A percentile compares a stretch with the other conserved stretches of the same genome.
These are phyloP conservation scores for Penicillium roqueforti DNA, from an alignment of 495 filamentous ascomycete genomes.

Conservation along the genomic window DNA sequence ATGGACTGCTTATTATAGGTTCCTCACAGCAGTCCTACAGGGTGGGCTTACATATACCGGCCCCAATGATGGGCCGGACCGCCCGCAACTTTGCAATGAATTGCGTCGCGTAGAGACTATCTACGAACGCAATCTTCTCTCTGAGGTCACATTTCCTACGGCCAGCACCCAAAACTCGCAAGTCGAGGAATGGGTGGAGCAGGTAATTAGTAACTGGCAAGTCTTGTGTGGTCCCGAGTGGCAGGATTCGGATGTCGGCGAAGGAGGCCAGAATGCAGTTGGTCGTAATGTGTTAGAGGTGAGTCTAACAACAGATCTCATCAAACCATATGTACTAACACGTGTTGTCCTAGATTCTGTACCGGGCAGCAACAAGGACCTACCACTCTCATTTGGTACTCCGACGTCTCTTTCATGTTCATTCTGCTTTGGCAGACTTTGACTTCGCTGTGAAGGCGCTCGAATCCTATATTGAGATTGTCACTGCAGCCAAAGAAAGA, in stretches of 20 bases:
- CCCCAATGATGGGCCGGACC: conserved; percentile 36
- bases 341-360: conserved; percentile 56
- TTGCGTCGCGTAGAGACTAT: conserved; percentile 67
- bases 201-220: conserved; percentile 80
- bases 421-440: conserved; percentile 81
- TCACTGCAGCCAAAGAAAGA: conserved; percentile 73
- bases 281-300: conserved; percentile 69
- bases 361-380: conserved; percentile 82
- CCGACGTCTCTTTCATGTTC: conserved; percentile 82
- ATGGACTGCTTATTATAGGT: conserved; percentile 78
- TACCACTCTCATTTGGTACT: conserved; percentile 89
- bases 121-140: conserved; percentile 68
- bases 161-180: conserved; percentile 69
- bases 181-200: conserved; percentile 75
- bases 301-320: conserved; percentile 25
- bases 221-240: conserved; percentile 69
- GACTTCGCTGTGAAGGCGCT: conserved; percentile 81
- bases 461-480: conserved; percentile 83
- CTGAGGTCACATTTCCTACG: conserved; percentile 75
- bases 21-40: conserved; percentile 57
- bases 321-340: background rate
- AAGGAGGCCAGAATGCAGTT: conserved; percentile 68
- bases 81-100: conserved; percentile 64
- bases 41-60: conserved; percentile 32
- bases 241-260: conserved; percentile 70